Evolutionary conservation across 306 rosid species (phyloP).

Genomic region (Heteromeles arbutifolia): DNA sequence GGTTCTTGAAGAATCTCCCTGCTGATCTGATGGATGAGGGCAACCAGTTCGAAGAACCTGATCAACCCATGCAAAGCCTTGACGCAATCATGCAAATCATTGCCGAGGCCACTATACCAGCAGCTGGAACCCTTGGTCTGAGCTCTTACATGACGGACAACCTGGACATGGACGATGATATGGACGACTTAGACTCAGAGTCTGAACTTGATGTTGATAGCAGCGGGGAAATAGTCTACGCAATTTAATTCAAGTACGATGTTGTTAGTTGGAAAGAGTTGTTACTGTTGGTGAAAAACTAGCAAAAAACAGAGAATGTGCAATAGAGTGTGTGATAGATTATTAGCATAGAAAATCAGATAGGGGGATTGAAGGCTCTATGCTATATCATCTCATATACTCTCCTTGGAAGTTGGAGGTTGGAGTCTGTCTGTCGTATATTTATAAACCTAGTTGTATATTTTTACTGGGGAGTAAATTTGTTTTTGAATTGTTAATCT

Average conservation of each 20-base stretch:
- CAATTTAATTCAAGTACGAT: slow-evolving; percentile 34
- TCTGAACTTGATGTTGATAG: slow-evolving; percentile 85
- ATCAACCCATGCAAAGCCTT: slow-evolving; percentile 81
- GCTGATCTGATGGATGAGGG: slow-evolving; percentile 72
- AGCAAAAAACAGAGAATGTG: slow-evolving; percentile 3
- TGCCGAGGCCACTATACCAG: slow-evolving; percentile 86
- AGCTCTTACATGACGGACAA: slow-evolving; percentile 38
- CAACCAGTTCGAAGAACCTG: slow-evolving; percentile 76
- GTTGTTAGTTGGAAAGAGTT: slow-evolving; percentile 8
- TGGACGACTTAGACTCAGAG: slow-evolving; percentile 70
- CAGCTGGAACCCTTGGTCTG: slow-evolving; percentile 49
- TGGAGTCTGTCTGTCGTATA: not conserved
- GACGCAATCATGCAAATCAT: slow-evolving; percentile 88
- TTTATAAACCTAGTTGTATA: slow-evolving; percentile 8
- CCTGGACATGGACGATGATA: slow-evolving; percentile 64
- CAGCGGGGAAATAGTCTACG: slow-evolving; percentile 93
- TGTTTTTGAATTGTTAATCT: not conserved
- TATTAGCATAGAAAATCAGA: slow-evolving; percentile 11
- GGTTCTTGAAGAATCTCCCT: slow-evolving; percentile 86
- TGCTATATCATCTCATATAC: slow-evolving; percentile 9
- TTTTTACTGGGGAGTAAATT: slow-evolving; percentile 8
- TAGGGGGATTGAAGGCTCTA: not conserved
- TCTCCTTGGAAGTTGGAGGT: not conserved
- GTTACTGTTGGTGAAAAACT: slow-evolving; percentile 7
- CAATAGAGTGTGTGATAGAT: slow-evolving; percentile 13